A percentile compares a stretch with the other conserved stretches of the same genome.
Evolutionary conservation across 2,329 filamentous ascomycete genomes (phyloP).

Genomic region (Aureobasidium sp.): DNA sequence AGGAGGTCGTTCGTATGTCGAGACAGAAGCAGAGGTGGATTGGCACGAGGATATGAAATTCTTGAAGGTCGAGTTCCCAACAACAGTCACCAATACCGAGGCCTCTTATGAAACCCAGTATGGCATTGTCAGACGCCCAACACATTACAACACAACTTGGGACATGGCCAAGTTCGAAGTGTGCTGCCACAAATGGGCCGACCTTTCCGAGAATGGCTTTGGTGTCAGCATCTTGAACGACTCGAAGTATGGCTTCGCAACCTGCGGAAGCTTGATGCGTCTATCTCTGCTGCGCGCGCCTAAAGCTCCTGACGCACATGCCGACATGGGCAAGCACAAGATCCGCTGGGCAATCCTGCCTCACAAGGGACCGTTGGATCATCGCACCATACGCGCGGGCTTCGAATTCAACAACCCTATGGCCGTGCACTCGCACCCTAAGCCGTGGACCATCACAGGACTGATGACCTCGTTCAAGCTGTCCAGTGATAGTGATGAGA

Average conservation of each 20-base stretch:
- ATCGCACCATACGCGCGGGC: conserved; percentile 70
- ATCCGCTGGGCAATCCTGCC: conserved; percentile 90
- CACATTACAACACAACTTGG: conserved; percentile 97
- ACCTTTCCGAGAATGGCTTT: conserved; percentile 79
- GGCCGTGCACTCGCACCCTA: conserved; percentile 42
- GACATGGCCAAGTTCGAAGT: conserved; percentile 98
- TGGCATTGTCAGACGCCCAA: conserved; percentile 79
- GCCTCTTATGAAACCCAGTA: conserved; percentile 94
- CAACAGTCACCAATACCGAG: conserved; percentile 82
- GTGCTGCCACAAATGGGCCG: conserved; percentile 90
- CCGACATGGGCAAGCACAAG: conserved; percentile 77
- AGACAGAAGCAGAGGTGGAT: conserved; percentile 80
- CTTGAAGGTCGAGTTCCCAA: conserved; percentile 96
- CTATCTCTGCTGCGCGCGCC: conserved; percentile 77
- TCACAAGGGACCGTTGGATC: conserved; percentile 64
- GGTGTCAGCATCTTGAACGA: conserved; percentile 92
- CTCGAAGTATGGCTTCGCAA: conserved; percentile 93
- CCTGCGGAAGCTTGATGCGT: conserved; percentile 80
- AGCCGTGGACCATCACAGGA: conserved; percentile 21
- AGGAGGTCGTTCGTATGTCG: conserved; percentile 57
- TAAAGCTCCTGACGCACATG: conserved; percentile 87
- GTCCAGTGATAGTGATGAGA: conserved; percentile 43
- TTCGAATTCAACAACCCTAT: conserved; percentile 88
- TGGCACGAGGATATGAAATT: conserved; percentile 98
- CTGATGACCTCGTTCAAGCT: conserved; percentile 57